Base-by-base conservation (phyloP, 2,329 filamentous ascomycete genomes). In the Colletotrichum endophyticum region DNA sequence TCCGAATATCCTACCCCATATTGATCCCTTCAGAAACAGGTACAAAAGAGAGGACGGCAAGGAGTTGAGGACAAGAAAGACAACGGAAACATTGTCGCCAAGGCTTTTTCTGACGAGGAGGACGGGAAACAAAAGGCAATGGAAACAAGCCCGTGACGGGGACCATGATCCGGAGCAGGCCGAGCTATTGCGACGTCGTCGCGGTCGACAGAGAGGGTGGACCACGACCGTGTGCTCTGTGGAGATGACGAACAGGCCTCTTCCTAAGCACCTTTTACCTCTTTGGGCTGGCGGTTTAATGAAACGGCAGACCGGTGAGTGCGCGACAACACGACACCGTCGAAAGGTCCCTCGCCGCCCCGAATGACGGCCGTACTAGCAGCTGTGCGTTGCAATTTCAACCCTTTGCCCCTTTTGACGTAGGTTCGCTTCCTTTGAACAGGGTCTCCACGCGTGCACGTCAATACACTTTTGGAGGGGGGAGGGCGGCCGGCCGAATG, bases 111-210 rank as follows among this genome's bases (percentile, higher is more conserved):
- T 25, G 57, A 57, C 44, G 69, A 71, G 57, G 61, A 71, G 28
- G 28, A 66, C 69, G 28, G 69, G 64, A 73, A 69, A 69, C 70
- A 73, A 76, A 73, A 76, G 70, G 69, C 44, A 30, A 69, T 30
- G 27, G 70, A 36, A 32, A 59, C 57, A 49, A 34, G 71, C 44
- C 70, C 49, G 70, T 44, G 64, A 73, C 22, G 73, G 64, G 22
- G 59, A 66, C 44, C 44, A 9, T 73, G 12, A 32, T 59, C 66
- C 73, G 73, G 73, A 73, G 70, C 71, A 76, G 73, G 49, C 73
- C 73, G 70, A 73, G 64, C 73, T 66, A 76, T 76, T 73, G 64
- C 73, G 64, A 73, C 73, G 70, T 76, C 70, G 73, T 28, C 63
- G 70, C 64, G 56, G 64, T 69, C 70, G 64, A 44, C 59, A 64